Base-by-base conservation (phyloP, 192 early-diverging fungal genomes). In the Podila horticola region DNA sequence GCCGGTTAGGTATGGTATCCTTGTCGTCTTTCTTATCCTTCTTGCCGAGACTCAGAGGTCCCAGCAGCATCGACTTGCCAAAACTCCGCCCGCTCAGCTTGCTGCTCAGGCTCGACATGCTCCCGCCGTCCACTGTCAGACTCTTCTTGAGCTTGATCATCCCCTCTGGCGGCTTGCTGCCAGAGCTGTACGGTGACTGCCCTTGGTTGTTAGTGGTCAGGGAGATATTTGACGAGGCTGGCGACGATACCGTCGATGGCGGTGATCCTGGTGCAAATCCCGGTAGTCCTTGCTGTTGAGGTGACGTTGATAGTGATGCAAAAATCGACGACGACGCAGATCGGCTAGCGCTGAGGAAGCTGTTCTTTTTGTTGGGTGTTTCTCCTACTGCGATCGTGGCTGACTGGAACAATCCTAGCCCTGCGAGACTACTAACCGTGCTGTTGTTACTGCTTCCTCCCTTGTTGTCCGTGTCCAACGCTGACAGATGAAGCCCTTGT, bases 121-220 rank as follows among this genome's bases (percentile, higher is more conserved):
- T 66, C 24, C 63, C 62, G 5, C 77, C 77, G 31, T 81, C 77
- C 1, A 66, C 41, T 31, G 77, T 81, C 34, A 81, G 3, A 65
- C 77, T 73, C 62, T 81, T 81, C 17, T 41, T 59, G 58, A 81
- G 45, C 33, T 60, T 64, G 31, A 72, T 38, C 7, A 64, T 50
- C 2, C 77, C 70, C 45, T 81, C 77, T 34, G 77, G 77, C 3
- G 75, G 64, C 19, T 71, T 34, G 71, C 66, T n/a, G 64, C 58
- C 10, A 65, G 36, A 38, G 49, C 19, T 11, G 60, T 45, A 45
- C 15, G 45, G 15, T n/a, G 65, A 7, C 20, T 71, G 26, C 31
- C n/a, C 11, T n/a, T 2, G 8, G 52, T 26, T 24, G 33, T 38
- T 6, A 26, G 41, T n/a, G 51, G 9, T 24, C 34, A 30, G 30